Percentiles rank a stretch among this genome's conserved stretches.
Conservation (phyloP, 225 moss, liverwort and hornwort genomes). For the Takakia lepidozioides region DNA sequence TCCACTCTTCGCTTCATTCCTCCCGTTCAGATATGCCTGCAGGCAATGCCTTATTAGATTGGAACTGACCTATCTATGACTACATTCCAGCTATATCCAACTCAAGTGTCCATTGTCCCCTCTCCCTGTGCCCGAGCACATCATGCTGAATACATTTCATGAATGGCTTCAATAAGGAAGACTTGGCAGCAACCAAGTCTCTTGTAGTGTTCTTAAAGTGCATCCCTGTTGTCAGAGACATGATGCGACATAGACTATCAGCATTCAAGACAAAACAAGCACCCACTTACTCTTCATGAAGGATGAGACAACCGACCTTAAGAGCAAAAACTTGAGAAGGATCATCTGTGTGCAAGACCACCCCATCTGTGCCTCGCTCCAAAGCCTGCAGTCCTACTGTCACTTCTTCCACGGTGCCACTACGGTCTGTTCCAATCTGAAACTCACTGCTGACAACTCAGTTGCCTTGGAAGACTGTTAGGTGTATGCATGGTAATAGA, state of each 20-base stretch:
- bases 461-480: too few relatives aligned
- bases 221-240: not conserved
- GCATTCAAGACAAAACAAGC: not conserved
- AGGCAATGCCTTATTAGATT: too few relatives aligned
- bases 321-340: constrained; percentile 29
- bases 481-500: too few relatives aligned
- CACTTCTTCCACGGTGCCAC: too few relatives aligned
- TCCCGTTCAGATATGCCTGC: too few relatives aligned
- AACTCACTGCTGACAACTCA: too few relatives aligned
- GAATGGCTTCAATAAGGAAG: not conserved
- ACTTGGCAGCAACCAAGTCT: not conserved
- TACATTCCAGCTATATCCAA: not conserved
- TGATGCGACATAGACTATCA: not conserved
- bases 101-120: not conserved
- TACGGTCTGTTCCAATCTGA: too few relatives aligned
- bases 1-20: constrained; percentile 3
- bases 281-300: not conserved
- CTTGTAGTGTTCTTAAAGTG: not conserved
- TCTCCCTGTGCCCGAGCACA: not conserved
- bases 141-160: not conserved
- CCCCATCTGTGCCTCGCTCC: constrained; percentile 42
- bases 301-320: constrained; percentile 24
- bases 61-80: not conserved
- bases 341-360: constrained; percentile 45
- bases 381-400: constrained; percentile 10